Base-by-base conservation (phyloP, 2,329 filamentous ascomycete genomes). In the Aspergillus brasiliensis region DNA sequence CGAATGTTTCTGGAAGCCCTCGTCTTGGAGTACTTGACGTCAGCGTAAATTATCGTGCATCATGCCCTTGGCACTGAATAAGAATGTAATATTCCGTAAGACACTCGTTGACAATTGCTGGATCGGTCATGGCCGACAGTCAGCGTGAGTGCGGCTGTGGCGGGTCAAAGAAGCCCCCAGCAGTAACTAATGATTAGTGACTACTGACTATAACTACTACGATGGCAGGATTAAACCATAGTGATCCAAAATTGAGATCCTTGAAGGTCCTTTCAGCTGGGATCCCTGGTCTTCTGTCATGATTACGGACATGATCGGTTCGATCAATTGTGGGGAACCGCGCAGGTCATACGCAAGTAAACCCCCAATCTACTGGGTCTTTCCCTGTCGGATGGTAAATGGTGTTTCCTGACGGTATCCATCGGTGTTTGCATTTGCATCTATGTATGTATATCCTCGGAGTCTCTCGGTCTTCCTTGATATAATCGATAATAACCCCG, bases 1-100 rank as follows among this genome's bases (percentile, higher is more conserved):
- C 60, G 60, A 64, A 62, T 37, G 40, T 44, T 64, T 64, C 62
- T 64, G 56, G 62, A 63, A 64, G 21, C 25, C 10, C 28, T 17
- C 10, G 25, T 55, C 34, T 55, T 25, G 52, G 25, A 27, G 34
- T 25, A 23, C 10, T 17, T 40, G 21, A 38, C 51, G 42, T 38
- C 38, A 31, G 38, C 52, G 52, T 44, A 55, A 21, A 34, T 19
- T 31, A 31, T 17, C 8, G n/a, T 34, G 38, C 25, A 52, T 48
- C 57, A 52, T 49, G 23, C 58, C 58, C 54, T 42, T 27, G 28
- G 31, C 46, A 10, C 5, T 52, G 15, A 51, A 11, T 11, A 17
- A 38, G 15, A 37, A 31, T 34, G 25, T 19, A 17, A 34, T 5
- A 44, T 44, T 5, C 19, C 21, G 40, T 34, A 34, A 34, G 28